Evolutionary conservation across 371 early-diverging fungal species (phyloP).

Genomic region (Mortierella sp.): DNA sequence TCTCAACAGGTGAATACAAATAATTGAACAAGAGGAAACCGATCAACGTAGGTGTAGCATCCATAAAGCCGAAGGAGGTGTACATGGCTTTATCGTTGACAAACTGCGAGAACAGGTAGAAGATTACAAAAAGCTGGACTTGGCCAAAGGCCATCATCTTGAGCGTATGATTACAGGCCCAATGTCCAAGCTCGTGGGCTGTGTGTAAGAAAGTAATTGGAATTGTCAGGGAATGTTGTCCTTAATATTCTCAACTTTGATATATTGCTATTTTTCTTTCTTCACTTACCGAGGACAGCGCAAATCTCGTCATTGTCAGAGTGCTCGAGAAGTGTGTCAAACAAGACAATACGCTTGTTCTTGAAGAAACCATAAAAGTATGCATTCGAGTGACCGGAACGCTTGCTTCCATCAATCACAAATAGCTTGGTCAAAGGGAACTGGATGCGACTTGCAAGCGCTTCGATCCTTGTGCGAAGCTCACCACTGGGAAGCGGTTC

Average conservation of each 20-base stretch:
- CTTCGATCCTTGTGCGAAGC: slow-evolving; percentile 87
- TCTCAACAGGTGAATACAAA: slow-evolving; percentile 84
- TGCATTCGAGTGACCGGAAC: slow-evolving; percentile 97
- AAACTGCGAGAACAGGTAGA: slow-evolving; percentile 88
- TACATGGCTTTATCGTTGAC: slow-evolving; percentile 81
- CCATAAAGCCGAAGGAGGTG: slow-evolving; percentile 85
- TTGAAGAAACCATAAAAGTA: slow-evolving; percentile 98
- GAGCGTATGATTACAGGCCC: slow-evolving; percentile 90
- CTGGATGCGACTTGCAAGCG: slow-evolving; percentile 84
- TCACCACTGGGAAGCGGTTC: slow-evolving; percentile 90
- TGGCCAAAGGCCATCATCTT: slow-evolving; percentile 81
- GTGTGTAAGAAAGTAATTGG: neutral
- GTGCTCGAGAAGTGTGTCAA: slow-evolving; percentile 95
- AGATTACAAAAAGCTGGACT: slow-evolving; percentile 82
- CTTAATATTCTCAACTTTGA: neutral
- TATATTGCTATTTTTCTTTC: neutral
- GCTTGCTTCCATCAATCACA: slow-evolving; percentile 96
- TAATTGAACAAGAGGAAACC: slow-evolving; percentile 91
- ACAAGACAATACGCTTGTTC: slow-evolving; percentile 98
- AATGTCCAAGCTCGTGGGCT: slow-evolving; percentile 98
- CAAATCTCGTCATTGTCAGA: slow-evolving; percentile 88
- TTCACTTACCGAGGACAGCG: slow-evolving; percentile 84
- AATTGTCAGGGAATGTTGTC: neutral
- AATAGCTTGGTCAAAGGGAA: slow-evolving; percentile 97
- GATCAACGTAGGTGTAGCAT: slow-evolving; percentile 80